phyloP scores from a whole-genome alignment of 306 rosid species.

The Luffa acutangula region DNA sequence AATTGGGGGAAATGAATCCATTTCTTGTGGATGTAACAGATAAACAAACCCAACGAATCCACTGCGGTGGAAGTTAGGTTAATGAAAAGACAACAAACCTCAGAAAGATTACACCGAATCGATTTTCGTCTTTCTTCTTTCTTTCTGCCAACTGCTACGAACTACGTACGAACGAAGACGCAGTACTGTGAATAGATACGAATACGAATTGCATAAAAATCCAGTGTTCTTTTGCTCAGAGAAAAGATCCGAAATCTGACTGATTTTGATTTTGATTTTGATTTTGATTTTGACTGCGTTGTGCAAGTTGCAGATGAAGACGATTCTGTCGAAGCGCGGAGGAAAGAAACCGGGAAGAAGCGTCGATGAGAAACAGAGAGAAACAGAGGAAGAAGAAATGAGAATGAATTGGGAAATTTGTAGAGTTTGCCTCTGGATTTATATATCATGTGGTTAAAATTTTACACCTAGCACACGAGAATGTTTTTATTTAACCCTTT shows the following conservation, averaged over 20 bases:
- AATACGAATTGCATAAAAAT: neutral
- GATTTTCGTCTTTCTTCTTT: neutral
- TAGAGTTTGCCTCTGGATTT: neutral
- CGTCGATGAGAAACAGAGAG: neutral
- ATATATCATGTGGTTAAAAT: neutral
- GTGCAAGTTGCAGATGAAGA: neutral
- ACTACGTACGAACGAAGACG: neutral
- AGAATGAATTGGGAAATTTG: neutral
- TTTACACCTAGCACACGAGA: neutral
- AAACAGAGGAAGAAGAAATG: neutral
- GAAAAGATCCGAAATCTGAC: neutral
- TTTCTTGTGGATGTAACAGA: neutral
- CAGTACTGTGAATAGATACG: neutral
- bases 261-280: neutral
- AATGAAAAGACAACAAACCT: constrained; percentile 5
- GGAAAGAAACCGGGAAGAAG: neutral
- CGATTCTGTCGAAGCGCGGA: neutral
- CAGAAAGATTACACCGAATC: neutral
- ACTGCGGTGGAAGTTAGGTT: neutral
- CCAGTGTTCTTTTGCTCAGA: neutral
- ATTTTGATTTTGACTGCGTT: neutral
- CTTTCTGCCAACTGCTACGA: neutral
- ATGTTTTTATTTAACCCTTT: neutral
- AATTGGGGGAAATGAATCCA: neutral
- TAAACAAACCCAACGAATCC: neutral